Percentiles rank a stretch among this genome's conserved stretches.
phyloP scores from a whole-genome alignment of 2,329 filamentous ascomycete species.

The Pseudogymnoascus sp. region DNA sequence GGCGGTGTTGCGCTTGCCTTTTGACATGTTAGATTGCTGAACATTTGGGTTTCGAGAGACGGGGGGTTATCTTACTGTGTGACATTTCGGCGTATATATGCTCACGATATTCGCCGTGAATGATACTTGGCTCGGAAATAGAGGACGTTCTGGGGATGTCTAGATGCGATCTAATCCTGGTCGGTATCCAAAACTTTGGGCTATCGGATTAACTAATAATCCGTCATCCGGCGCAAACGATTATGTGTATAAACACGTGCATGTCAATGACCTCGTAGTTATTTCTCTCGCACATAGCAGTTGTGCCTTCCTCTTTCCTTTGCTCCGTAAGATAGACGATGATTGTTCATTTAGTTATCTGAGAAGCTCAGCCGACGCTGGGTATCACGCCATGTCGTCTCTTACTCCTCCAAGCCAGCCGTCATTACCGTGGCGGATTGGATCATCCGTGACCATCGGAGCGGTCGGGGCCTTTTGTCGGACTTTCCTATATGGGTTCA shows the following conservation, averaged over 20 bases:
- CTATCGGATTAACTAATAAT: not conserved
- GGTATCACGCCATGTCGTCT: not conserved
- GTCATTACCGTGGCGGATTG: conserved; percentile 61
- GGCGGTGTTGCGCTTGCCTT: conserved; percentile 82
- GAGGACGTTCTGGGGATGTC: not conserved
- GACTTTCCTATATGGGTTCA: conserved; percentile 68
- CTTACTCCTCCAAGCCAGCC: conserved; percentile 34
- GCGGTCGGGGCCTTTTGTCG: conserved; percentile 63
- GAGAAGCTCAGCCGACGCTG: not conserved
- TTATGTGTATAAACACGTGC: not conserved
- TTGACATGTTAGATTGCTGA: conserved; percentile 12
- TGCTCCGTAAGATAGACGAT: not conserved
- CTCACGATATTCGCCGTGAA: not conserved
- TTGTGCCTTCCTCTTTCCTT: not conserved
- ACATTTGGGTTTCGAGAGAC: not conserved
- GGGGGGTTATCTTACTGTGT: conserved; percentile 37
- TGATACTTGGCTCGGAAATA: not conserved
- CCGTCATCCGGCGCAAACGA: not conserved
- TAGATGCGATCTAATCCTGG: not conserved
- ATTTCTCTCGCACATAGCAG: not conserved
- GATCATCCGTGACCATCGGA: conserved; percentile 70
- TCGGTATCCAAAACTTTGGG: not conserved
- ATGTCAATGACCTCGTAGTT: not conserved
- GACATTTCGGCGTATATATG: conserved; percentile 33
- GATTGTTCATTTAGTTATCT: not conserved